These are phyloP conservation scores for Syncephalis fuscata DNA, from an alignment of 371 early-diverging fungal species.

Conservation along the genomic window DNA sequence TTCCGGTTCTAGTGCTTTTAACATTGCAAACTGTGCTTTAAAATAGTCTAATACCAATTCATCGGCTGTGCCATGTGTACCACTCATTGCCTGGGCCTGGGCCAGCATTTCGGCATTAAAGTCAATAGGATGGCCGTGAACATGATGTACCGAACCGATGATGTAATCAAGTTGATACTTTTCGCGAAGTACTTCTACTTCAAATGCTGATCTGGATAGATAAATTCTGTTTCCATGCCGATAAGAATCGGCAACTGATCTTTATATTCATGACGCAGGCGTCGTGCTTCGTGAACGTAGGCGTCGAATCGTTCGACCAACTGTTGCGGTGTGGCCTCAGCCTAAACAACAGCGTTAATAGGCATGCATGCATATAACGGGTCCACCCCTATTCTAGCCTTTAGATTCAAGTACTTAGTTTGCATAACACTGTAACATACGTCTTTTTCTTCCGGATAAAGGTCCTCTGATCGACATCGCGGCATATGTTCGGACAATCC, in stretches of 20 bases:
- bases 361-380: conserved; percentile 1
- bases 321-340: conserved; percentile 19
- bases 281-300: conserved; percentile 50
- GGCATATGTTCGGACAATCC: conserved; percentile 79
- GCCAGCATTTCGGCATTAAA: conserved; percentile 27
- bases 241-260: conserved; percentile 51
- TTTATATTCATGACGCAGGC: conserved; percentile 38
- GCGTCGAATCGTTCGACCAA: conserved; percentile 29
- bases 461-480: conserved; percentile 34
- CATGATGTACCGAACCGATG: conserved; percentile 92
- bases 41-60: conserved; percentile 37
- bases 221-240: conserved; percentile 84
- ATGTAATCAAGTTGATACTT: conserved; percentile 39
- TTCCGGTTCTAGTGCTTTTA: conserved; percentile 44
- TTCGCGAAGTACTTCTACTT: conserved; percentile 10
- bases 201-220: conserved; percentile 19
- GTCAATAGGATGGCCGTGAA: conserved; percentile 65
- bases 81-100: conserved; percentile 5
- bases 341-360: neutral
- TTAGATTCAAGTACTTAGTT: too few relatives aligned
- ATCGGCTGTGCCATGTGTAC: conserved; percentile 27
- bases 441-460: conserved; percentile 66
- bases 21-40: conserved; percentile 69
- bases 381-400: neutral
- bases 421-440: neutral